These are phyloP conservation scores for Fusarium nematophilum DNA, from an alignment of 2,329 filamentous ascomycete species.

Conservation along the genomic window DNA sequence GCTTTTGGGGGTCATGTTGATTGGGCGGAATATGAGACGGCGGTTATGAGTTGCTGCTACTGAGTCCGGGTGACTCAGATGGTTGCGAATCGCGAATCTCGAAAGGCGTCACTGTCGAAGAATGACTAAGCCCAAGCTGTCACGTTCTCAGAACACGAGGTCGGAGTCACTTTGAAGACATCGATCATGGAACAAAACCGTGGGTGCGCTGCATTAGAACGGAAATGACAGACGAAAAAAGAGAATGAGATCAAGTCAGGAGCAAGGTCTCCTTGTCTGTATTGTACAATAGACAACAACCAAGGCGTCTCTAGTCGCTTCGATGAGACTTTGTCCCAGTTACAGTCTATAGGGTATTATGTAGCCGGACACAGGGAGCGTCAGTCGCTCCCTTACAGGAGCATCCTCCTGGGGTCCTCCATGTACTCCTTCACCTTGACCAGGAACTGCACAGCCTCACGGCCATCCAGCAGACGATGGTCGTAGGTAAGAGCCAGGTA, in stretches of 20 bases:
- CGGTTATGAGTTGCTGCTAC: no score
- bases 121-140: slow-evolving; percentile 9
- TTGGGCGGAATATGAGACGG: no score
- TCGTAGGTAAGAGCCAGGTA: slow-evolving; percentile 98
- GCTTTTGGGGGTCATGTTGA: no score
- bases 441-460: slow-evolving; percentile 95
- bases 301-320: slow-evolving; percentile 5
- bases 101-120: no score
- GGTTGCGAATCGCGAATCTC: no score
- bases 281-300: slow-evolving; percentile 28
- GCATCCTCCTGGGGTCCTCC: slow-evolving; percentile 93
- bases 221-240: no score
- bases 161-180: not conserved
- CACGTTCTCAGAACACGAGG: not conserved
- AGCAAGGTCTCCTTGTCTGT: slow-evolving; percentile 1
- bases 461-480: slow-evolving; percentile 92
- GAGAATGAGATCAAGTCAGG: not conserved
- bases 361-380: slow-evolving; percentile 1
- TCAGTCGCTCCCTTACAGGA: slow-evolving; percentile 62
- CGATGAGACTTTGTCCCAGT: slow-evolving; percentile 4
- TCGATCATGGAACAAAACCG: not conserved
- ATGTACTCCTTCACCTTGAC: slow-evolving; percentile 98
- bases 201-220: no score
- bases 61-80: no score
- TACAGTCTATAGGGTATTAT: slow-evolving; percentile 33